Base-by-base conservation (phyloP, 2,329 filamentous ascomycete genomes). In the Aspergillus sp. region DNA sequence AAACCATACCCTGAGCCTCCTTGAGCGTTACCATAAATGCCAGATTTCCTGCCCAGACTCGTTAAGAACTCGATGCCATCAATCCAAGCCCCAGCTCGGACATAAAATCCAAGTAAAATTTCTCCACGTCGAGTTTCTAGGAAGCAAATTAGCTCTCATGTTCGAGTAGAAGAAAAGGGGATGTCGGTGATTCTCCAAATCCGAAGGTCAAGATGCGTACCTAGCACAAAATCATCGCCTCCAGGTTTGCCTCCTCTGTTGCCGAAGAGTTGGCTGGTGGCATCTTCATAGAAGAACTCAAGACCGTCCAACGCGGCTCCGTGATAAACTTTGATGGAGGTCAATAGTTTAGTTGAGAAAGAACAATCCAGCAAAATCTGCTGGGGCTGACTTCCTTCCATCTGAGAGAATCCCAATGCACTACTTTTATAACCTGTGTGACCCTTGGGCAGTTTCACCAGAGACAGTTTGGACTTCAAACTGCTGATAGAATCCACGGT, bases 201-300 rank as follows among this genome's bases (percentile, higher is more conserved):
- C 24, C 4, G 22, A 50, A 50, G 51, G 56, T 56, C 55, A 36
- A 42, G 16, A 36, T 59, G 75, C 87, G 76, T 79, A 91, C 90
- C 88, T 67, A 98, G 82, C 16, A 90, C 83, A 77, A 96, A 96
- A 50, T 87, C 84, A 69, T 90, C 87, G 1, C 89, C 88, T 2
- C 86, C 87, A 24, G 83, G 77, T 63, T 88, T 88, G 7, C 89
- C 90, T 12, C 89, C 90, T 56, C 84, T 82, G 70, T 91, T 93
- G 46, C 95, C 95, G 79, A 99, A 96, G 3, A 97, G 75, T 72
- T 97, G 92, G 56, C 83, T 89, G 1, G 90, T 89, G 16, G 85
- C 84, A 73, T 98, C 92, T 69, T 98, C 94, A 71, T 96, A 98
- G 60, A 90, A 82, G 75, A 99, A 98, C 73, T 98, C 94, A 20